phyloP scores from a whole-genome alignment of 495 filamentous ascomycete genomes.

The Penicillium herquei region DNA sequence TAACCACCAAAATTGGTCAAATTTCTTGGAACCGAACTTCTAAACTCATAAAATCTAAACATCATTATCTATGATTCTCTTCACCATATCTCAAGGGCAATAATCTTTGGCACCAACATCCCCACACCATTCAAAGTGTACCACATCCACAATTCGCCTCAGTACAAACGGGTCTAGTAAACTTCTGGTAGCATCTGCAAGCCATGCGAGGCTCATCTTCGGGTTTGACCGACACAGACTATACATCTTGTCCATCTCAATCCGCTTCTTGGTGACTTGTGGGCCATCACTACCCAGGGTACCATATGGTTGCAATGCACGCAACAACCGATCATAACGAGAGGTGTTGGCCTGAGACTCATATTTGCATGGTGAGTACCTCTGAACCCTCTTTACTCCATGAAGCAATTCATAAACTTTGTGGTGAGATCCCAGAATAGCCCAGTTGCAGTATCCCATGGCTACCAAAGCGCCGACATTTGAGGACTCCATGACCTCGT shows the following conservation, averaged over 20 bases:
- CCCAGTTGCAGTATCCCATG: conserved; percentile 27
- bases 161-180: conserved; percentile 20
- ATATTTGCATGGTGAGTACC: conserved; percentile 7
- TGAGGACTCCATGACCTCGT: conserved; percentile 3
- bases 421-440: conserved; percentile 22
- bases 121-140: conserved; percentile 24
- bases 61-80: neutral
- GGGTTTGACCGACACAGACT: conserved; percentile 6
- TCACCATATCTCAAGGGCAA: conserved; percentile 11
- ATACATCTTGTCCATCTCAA: conserved; percentile 20
- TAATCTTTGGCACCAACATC: conserved; percentile 20
- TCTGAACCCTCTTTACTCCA: neutral
- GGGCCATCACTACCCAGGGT: conserved; percentile 13
- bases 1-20: neutral
- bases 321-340: conserved; percentile 13
- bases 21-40: neutral
- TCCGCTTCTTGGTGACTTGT: conserved; percentile 4
- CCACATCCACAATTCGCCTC: conserved; percentile 21
- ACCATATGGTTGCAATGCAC: conserved; percentile 17
- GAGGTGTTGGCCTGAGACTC: neutral
- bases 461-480: conserved; percentile 11
- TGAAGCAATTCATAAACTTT: conserved; percentile 21
- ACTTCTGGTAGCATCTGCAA: conserved; percentile 24
- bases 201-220: conserved; percentile 19
- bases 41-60: neutral